Base-by-base conservation (phyloP, 2,329 filamentous ascomycete species). In the Fusarium falciforme region DNA sequence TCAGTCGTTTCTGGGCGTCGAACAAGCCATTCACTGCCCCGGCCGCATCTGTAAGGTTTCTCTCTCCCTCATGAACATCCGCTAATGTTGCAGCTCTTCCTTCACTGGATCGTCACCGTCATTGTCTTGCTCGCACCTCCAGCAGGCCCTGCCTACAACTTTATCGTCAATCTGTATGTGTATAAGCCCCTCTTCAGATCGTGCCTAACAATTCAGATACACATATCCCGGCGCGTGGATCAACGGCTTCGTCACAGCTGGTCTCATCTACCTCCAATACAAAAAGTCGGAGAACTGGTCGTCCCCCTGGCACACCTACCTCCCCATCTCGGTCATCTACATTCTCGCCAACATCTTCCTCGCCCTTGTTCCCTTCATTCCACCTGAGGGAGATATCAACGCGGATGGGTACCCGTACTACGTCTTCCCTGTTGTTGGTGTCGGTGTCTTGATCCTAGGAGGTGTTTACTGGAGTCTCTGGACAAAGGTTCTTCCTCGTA, bases 21-120 rank as follows among this genome's bases (percentile, higher is more conserved):
- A 92, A 91, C 77, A 89, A 88, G 81, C 92, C 92, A 0, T 92
- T 91, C 70, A 90, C 91, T 65, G 87, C 92, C 0, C 92, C 92
- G 0, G 86, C 89, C n/a, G 84, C 89, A 8, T 82, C 87, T 12
- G 84, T 86, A 80, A 76, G 83, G 82, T 5, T 2, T 42, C 5
- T 7, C 2, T 6, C 40, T 16, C 12, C 27, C n/a, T 52, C 17
- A 31, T n/a, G 6, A 22, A 42, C 0, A 8, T 9, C 7, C 16
- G 6, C 72, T 79, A 38, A 79, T 44, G 11, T 10, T 14, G 1
- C 27, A 87, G 80, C 82, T 91, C 10, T 89, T 93, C 74, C 85
- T 93, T 22, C 91, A 93, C 79, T 93, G 90, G 87, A 77, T 91
- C 17, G 86, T 93, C 4, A 92, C 90, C 0, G 84, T 92, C 66